A percentile compares a stretch with the other conserved stretches of the same genome.
These are phyloP conservation scores for Cymodocea nodosa DNA, from an alignment of 116 monocot species.

Conservation along the genomic window DNA sequence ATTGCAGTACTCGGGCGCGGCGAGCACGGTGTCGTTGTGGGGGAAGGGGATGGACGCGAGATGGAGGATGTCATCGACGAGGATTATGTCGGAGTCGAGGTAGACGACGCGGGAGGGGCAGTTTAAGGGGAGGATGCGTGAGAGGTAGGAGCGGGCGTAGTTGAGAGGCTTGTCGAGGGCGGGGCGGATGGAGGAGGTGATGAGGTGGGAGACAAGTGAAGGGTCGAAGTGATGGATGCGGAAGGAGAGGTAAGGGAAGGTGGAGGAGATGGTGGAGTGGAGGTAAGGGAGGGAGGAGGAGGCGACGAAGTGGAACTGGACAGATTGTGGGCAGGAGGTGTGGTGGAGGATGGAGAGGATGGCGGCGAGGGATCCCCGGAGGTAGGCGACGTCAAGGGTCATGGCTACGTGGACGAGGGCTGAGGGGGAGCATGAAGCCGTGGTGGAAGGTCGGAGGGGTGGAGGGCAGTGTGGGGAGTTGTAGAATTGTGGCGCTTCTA, in stretches of 20 bases:
- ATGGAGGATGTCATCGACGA: constrained; percentile 52
- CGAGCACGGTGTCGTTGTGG: constrained; percentile 20
- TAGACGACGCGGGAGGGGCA: constrained; percentile 48
- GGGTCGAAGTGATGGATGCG: constrained; percentile 54
- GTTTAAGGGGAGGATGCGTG: constrained; percentile 20
- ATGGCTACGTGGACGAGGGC: constrained; percentile 60
- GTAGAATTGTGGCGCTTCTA: constrained; percentile 68
- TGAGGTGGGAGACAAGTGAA: constrained; percentile 39
- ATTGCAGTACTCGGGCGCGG: constrained; percentile 75
- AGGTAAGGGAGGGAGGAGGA: constrained; percentile 23
- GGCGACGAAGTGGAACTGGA: constrained; percentile 70
- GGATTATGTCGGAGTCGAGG: constrained; percentile 64
- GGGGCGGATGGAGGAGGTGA: constrained; percentile 64
- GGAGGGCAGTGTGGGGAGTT: constrained; percentile 54
- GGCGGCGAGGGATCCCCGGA: constrained; percentile 66
- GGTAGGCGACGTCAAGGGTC: constrained; percentile 65
- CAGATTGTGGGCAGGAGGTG: constrained; percentile 59
- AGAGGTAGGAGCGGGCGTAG: constrained; percentile 70
- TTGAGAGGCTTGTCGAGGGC: constrained; percentile 75
- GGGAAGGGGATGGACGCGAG: constrained; percentile 35
- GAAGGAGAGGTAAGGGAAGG: constrained; percentile 63
- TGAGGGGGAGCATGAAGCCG: constrained; percentile 19
- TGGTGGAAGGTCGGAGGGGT: constrained; percentile 10
- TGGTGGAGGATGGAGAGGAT: constrained; percentile 62
- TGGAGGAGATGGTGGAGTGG: constrained; percentile 28